A percentile compares a stretch with the other conserved stretches of the same genome.
phyloP scores from a whole-genome alignment of 768 basidiomycete species.

The Harrya chromipes region DNA sequence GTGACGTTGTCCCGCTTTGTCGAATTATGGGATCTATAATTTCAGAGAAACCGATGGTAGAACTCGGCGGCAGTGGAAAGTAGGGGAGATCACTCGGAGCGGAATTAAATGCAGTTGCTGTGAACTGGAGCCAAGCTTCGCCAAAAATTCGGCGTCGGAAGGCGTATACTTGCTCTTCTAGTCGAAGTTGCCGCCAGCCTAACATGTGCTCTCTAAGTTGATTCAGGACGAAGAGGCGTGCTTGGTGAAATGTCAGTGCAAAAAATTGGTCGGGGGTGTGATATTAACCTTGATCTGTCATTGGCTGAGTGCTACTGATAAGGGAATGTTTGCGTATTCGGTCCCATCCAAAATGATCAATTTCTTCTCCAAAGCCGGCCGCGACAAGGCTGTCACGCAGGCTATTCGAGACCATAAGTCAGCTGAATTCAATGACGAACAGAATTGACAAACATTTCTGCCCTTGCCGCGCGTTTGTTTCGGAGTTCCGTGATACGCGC shows the following conservation, averaged over 20 bases:
- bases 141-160: slow-evolving; percentile 24
- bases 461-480: slow-evolving; percentile 24
- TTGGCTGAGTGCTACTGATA: slow-evolving; percentile 23
- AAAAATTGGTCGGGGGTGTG: background rate
- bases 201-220: slow-evolving; percentile 27
- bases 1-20: slow-evolving; percentile 6
- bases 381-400: slow-evolving; percentile 17
- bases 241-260: slow-evolving; percentile 17
- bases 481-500: slow-evolving; percentile 19
- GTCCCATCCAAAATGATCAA: slow-evolving; percentile 30
- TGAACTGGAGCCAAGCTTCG: slow-evolving; percentile 27
- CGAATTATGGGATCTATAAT: slow-evolving; percentile 26
- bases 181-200: slow-evolving; percentile 30
- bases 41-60: slow-evolving; percentile 23
- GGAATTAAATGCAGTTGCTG: slow-evolving; percentile 10
- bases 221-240: slow-evolving; percentile 11
- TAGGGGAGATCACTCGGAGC: slow-evolving; percentile 14
- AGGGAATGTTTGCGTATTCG: slow-evolving; percentile 29
- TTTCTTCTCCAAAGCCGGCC: slow-evolving; percentile 25
- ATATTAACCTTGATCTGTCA: slow-evolving; percentile 22
- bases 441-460: slow-evolving; percentile 22
- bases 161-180: slow-evolving; percentile 29
- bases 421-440: background rate
- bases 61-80: slow-evolving; percentile 27
- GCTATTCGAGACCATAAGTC: slow-evolving; percentile 13